Evolutionary conservation across 2,329 filamentous ascomycete genomes (phyloP), one percentile per base, ranked within the genome.

Genomic region (Metarhizium rileyi): DNA sequence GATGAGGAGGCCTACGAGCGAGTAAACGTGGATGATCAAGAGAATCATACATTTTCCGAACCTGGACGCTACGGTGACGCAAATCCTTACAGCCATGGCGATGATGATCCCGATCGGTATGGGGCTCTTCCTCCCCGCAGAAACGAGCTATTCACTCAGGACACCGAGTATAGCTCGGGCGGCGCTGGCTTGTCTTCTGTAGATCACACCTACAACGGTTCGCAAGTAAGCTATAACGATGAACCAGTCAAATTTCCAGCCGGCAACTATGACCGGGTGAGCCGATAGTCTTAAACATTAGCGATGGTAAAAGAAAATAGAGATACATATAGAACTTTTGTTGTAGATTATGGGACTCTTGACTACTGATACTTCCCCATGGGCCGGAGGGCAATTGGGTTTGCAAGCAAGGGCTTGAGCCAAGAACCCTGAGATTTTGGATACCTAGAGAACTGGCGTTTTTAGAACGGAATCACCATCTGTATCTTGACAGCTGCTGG

Each of bases 1-100:
- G 80, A 81, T 57, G 81, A 84, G 55, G 81, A 84, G 59, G 75
- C 77, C 41, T 84, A 84, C 59, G 77, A 80, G 46, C 78, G 77
- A 14, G 74, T 84, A 53, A 73, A 81, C 63, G 70, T 72, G 66
- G 71, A 78, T 50, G 75, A 80, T 57, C 71, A 79, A 53, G 70
- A 76, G 48, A 55, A 70, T 56, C 63, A 66, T 53, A 61, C 65
- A 52, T 61, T 62, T 47, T 59, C 53, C 46, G 57, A 59, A 42
- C 53, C 57, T 49, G 61, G 59, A 40, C 63, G 59, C 33, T 72
- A 71, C 55, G 66, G 63, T 49, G 61, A 66, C 46, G 58, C 60
- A 49, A 67, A 66, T 51, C 66, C 65, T 16, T 69, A 70, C 59
- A 65, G 60, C 55, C 60, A 63, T 33, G 62, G 68, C 35, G 69